Conservation (phyloP, 352 stramenopile species). For the Phytophthora pseudosyringae region DNA sequence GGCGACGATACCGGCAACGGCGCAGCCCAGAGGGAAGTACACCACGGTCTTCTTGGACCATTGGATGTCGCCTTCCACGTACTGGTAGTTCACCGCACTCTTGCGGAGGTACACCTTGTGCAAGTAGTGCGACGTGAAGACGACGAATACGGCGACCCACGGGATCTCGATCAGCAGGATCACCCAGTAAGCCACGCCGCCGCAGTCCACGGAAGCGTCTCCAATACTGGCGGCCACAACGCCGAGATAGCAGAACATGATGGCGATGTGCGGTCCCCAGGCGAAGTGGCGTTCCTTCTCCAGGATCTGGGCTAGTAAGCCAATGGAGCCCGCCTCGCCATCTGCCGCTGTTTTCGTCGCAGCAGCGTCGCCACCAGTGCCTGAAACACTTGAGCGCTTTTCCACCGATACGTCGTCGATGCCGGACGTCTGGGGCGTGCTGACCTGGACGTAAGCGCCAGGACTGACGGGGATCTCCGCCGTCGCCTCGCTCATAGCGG, state of each 20-base stretch:
- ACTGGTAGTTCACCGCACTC: conserved; percentile 46
- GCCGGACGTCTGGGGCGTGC: conserved; percentile 18
- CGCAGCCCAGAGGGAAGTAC: conserved; percentile 49
- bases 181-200: conserved; percentile 55
- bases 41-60: conserved; percentile 55
- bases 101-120: conserved; percentile 49
- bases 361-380: background rate
- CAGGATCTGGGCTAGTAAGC: conserved; percentile 29
- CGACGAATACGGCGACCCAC: conserved; percentile 58
- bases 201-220: conserved; percentile 37
- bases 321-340: conserved; percentile 3
- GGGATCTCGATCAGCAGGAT: conserved; percentile 60
- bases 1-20: conserved; percentile 52
- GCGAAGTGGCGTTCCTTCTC: conserved; percentile 47
- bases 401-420: conserved; percentile 9
- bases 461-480: conserved; percentile 17
- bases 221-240: conserved; percentile 41
- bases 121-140: conserved; percentile 35
- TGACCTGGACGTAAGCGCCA: conserved; percentile 25
- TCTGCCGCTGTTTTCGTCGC: background rate
- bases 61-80: conserved; percentile 46
- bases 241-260: conserved; percentile 56
- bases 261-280: conserved; percentile 44
- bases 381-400: conserved; percentile 23
- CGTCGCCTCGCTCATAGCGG: background rate